Evolutionary conservation across 139 green algal species (phyloP), one percentile per base, ranked within the genome.

Genomic region (Haematococcus lacustris): DNA sequence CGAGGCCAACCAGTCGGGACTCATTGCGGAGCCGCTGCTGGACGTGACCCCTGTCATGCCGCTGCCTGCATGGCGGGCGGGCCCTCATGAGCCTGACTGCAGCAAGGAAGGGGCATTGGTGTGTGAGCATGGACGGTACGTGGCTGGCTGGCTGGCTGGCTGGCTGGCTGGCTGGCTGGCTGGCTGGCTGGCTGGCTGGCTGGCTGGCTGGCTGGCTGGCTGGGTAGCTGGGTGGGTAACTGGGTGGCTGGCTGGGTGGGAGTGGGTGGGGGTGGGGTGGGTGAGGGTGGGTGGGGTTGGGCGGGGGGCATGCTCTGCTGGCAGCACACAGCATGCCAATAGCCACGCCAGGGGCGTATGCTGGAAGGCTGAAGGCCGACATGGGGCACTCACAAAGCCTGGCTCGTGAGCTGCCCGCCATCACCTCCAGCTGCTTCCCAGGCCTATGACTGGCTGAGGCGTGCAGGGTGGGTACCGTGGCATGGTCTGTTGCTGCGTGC

Each of bases 1-100:
- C 38, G 93, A 98, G 77, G 95, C 94, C 51, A 99, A 99, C 84
- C 95, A 99, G 83, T 88, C 71, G 6, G 94, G 94, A 5, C 85
- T 98, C 32, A 98, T 98, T 65, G 92, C 90, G 0, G 93, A 97
- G 84, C 91, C 92, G 2, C 89, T 99, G 34, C 89, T 99, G 41
- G 95, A 98, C 86, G 95, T 99, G 78, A 98, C 93, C 0, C 95
- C 95, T 23, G 85, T 61, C n/a, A 28, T 71, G 65, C 43, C 43
- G 43, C 43, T 53, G 43, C 43, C 43, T 28, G 38, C 32, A n/a
- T 86, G 76, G 74, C 37, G 39, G 21, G 53, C 57, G 17, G 68
- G 63, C 3, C 76, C 71, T 9, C 87, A 96, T 38, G 65, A 80
- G 21, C 76, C 86, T n/a, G 78, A 76, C 4, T 98, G 94, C 70